phyloP scores from a whole-genome alignment of 371 early-diverging fungal species.

The Thermomucor indicae-seudaticae region DNA sequence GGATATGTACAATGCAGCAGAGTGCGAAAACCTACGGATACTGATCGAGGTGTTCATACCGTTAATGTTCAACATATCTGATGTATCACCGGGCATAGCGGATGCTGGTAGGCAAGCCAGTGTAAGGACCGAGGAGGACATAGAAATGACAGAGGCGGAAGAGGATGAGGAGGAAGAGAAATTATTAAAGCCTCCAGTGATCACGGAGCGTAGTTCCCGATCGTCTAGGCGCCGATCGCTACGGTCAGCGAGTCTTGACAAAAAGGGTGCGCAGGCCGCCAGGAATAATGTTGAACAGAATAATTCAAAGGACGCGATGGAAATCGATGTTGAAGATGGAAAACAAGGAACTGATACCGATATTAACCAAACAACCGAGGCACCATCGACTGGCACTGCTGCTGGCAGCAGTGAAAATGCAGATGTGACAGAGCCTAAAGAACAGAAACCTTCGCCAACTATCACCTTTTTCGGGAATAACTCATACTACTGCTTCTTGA shows the following conservation, averaged over 20 bases:
- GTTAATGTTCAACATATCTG: slow-evolving; percentile 64
- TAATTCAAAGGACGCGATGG: neutral
- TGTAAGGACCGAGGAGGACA: slow-evolving; percentile 7
- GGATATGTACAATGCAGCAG: slow-evolving; percentile 45
- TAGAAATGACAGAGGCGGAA: slow-evolving; percentile 14
- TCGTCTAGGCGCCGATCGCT: neutral
- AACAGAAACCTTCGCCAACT: slow-evolving; percentile 16
- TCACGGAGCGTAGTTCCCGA: slow-evolving; percentile 7
- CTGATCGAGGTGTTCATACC: slow-evolving; percentile 75
- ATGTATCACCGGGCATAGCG: slow-evolving; percentile 30
- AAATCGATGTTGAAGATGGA: neutral
- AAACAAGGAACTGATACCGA: neutral
- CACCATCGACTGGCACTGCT: neutral
- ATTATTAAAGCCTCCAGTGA: no score
- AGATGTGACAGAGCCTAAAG: slow-evolving; percentile 11
- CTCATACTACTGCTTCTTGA: slow-evolving; percentile 81
- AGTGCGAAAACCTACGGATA: slow-evolving; percentile 68
- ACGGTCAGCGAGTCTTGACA: neutral
- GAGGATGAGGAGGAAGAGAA: slow-evolving; percentile 19
- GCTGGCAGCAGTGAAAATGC: slow-evolving; percentile 3
- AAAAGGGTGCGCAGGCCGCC: no score
- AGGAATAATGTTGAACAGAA: neutral
- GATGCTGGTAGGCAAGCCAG: no score
- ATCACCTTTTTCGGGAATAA: slow-evolving; percentile 71
- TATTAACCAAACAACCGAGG: neutral